Percentiles rank a stretch among this genome's conserved stretches.
These are phyloP conservation scores for Tephrocybe sp. DNA, from an alignment of 768 basidiomycete genomes.

Conservation along the genomic window DNA sequence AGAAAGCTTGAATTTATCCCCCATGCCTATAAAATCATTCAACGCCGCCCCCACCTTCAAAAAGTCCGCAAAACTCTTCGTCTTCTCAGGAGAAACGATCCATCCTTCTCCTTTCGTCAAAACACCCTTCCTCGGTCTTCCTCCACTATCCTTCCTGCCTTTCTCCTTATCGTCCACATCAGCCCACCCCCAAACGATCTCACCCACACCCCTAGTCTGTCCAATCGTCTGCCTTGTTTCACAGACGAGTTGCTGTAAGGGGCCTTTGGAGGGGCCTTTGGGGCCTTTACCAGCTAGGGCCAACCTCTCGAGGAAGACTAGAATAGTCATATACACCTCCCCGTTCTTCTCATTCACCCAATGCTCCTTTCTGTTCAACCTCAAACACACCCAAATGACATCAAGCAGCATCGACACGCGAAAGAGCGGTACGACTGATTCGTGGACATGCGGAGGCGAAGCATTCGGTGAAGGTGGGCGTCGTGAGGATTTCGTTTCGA, in stretches of 20 bases:
- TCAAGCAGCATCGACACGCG: slow-evolving; percentile 9
- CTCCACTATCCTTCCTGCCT: neutral
- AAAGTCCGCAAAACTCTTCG: neutral
- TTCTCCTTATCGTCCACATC: neutral
- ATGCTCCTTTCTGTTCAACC: neutral
- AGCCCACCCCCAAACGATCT: slow-evolving; percentile 1
- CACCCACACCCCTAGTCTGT: neutral
- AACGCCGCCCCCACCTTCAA: neutral
- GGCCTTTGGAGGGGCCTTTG: too few species aligned
- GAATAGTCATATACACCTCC: neutral
- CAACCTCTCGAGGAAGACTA: neutral
- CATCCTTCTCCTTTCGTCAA: neutral
- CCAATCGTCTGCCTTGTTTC: neutral
- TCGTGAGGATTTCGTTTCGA: neutral
- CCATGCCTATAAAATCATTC: too few species aligned
- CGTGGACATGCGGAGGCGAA: slow-evolving; percentile 2
- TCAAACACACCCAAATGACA: slow-evolving; percentile 5
- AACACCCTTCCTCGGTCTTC: neutral
- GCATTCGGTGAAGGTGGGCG: neutral
- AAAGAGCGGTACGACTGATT: neutral
- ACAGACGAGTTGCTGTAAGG: neutral
- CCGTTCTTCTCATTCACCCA: neutral
- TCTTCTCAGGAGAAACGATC: neutral
- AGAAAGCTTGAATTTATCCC: too few species aligned
- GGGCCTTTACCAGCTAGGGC: neutral